Evolutionary conservation across 306 rosid genomes (phyloP).

Genomic region (Fragaria vesca): DNA sequence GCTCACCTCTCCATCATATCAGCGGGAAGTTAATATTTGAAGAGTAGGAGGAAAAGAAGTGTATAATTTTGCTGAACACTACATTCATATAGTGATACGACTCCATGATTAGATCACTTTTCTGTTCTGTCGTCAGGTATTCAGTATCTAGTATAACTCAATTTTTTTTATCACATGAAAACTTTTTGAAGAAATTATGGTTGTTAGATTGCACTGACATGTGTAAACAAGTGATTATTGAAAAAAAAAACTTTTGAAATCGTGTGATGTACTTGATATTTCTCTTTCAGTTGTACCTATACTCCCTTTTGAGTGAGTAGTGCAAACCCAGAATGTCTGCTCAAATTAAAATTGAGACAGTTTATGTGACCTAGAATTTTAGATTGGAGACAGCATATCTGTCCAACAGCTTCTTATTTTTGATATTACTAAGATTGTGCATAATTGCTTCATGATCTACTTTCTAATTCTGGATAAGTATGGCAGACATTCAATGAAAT

Average conservation of each 20-base stretch:
- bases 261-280: neutral
- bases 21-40: neutral
- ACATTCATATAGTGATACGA: neutral
- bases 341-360: neutral
- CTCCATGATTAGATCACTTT: neutral
- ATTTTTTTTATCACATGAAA: neutral
- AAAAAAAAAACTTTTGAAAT: neutral
- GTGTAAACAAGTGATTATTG: neutral
- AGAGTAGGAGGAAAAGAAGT: neutral
- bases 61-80: neutral
- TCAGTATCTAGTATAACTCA: neutral
- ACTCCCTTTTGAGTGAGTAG: neutral
- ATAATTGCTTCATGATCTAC: conserved; percentile 9
- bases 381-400: neutral
- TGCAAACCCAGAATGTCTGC: neutral
- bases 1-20: neutral
- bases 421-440: neutral
- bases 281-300: neutral
- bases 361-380: neutral
- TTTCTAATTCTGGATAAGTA: conserved; percentile 37
- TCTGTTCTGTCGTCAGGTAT: neutral
- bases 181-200: neutral
- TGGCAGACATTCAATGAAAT: conserved; percentile 86
- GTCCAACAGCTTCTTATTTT: neutral
- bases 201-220: neutral